Evolutionary conservation across 2,329 filamentous ascomycete genomes (phyloP).

Genomic region (Phaeosphaeriaceae sp.): DNA sequence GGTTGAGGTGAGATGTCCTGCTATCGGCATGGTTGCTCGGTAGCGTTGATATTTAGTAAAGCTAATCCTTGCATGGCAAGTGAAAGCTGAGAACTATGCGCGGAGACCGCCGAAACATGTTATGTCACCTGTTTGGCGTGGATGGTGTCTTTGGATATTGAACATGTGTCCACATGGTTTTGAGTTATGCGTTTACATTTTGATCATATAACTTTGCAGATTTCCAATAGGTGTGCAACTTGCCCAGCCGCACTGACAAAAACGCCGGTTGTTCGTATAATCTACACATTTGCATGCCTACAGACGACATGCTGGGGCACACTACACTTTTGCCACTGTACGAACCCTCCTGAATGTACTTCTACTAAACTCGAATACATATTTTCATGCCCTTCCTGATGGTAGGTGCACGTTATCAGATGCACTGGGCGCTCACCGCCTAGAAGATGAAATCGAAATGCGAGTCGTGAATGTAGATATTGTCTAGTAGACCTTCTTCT

Average conservation of each 20-base stretch:
- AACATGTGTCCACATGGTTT: conserved; percentile 3
- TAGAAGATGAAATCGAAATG: conserved; percentile 25
- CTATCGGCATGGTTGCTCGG: conserved; percentile 32
- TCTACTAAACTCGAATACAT: conserved; percentile 10
- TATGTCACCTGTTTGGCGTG: neutral
- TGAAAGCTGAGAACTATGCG: conserved; percentile 6
- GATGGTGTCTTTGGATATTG: neutral
- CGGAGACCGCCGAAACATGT: conserved; percentile 28
- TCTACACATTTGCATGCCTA: conserved; percentile 37
- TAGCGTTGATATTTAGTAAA: conserved; percentile 7
- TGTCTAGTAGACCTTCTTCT: conserved; percentile 98
- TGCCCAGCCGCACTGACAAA: conserved; percentile 27
- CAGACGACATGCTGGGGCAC: conserved; percentile 25
- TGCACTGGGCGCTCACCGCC: conserved; percentile 26
- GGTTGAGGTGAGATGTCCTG: conserved; percentile 7
- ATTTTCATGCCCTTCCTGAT: conserved; percentile 10
- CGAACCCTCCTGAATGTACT: conserved; percentile 3
- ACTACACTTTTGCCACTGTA: conserved; percentile 17
- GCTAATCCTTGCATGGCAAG: conserved; percentile 24
- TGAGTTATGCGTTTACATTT: conserved; percentile 4
- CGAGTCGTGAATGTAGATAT: conserved; percentile 19
- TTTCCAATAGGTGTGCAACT: conserved; percentile 14
- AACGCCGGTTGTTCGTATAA: conserved; percentile 34
- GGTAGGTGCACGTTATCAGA: conserved; percentile 28
- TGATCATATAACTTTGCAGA: neutral